A percentile compares a stretch with the other conserved stretches of the same genome.
phyloP scores from a whole-genome alignment of 108 stramenopile genomes.

The Hondaea fermentalgiana region DNA sequence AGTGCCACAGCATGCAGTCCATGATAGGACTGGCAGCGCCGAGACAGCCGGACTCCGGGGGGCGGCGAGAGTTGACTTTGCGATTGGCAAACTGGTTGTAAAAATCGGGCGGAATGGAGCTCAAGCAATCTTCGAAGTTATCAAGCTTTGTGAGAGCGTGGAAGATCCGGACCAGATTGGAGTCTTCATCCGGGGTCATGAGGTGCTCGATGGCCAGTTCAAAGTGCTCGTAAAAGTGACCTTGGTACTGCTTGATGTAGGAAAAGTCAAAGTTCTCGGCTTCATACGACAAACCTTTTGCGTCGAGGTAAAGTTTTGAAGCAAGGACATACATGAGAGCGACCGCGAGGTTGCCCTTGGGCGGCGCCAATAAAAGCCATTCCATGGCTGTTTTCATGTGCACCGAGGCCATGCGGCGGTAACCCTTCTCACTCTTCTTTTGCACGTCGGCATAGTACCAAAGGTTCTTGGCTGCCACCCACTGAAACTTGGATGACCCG shows the following conservation, averaged over 20 bases:
- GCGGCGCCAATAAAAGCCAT: not conserved
- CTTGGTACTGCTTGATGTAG: not conserved
- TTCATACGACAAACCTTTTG: not conserved
- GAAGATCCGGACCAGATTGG: not conserved
- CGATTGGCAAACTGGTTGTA: not conserved
- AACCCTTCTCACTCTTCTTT: not conserved
- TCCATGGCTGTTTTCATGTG: conserved; percentile 2
- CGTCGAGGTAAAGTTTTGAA: not conserved
- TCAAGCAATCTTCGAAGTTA: not conserved
- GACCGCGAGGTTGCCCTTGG: not conserved
- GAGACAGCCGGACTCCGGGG: not conserved
- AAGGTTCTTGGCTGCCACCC: not conserved
- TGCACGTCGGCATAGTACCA: not conserved
- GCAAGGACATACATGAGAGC: not conserved
- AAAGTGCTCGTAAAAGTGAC: not conserved
- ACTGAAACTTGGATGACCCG: not conserved
- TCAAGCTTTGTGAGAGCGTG: not conserved
- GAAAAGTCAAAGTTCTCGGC: not conserved
- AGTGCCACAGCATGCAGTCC: not conserved
- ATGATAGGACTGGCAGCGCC: not conserved
- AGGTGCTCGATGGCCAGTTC: not conserved
- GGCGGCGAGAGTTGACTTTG: not conserved
- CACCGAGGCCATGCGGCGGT: not conserved
- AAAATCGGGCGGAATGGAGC: not conserved
- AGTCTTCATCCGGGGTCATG: not conserved